Evolutionary conservation across 1,139 yeast species (phyloP), one percentile per base, ranked within the genome.

Genomic region (Suhomyces panamericanus): DNA sequence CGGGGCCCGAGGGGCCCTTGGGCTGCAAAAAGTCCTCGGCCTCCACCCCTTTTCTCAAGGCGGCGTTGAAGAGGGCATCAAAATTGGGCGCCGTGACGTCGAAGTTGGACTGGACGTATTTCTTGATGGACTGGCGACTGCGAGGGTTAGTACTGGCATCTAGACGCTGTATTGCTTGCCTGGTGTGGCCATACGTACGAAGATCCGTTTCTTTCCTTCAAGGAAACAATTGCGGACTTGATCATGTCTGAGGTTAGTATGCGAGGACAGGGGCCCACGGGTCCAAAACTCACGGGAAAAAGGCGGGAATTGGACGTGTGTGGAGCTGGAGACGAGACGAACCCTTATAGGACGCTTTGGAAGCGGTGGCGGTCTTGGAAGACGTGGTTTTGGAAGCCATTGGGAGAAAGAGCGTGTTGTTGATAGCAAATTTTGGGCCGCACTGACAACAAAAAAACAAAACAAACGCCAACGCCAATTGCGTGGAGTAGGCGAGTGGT

Each of bases 181-280:
- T n/a, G 13, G 20, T 20, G n/a, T 11, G 8, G 26, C 4, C 13
- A 30, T 44, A 75, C 82, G 57, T 73, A 78, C 78, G 85, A 80
- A 39, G 95, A 85, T 44, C 96, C 96, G 51, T 79, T 85, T 70
- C 95, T 83, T 59, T 87, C 95, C 60, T 87, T 86, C 58, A 88
- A 77, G 32, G 84, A 70, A 40, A 77, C 63, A 54, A 89, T 75
- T 44, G 95, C 96, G 49, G 85, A 81, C 58, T 78, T 78, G 65
- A 89, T 87, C 82, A 87, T 78, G 49, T 87, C 96, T 82, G 60
- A 32, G 32, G 44, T 39, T 44, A 47, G 49, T 42, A 44, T 4
- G 35, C n/a, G 12, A 14, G 13, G 27, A 13, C 3, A 8, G 29
- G 37, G 29, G 22, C 14, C 16, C 12, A 8, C 27, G 4, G 27